Percentiles rank a stretch among this genome's conserved stretches.
phyloP scores from a whole-genome alignment of 805 yeast genomes.

The Lipomyces kockii region DNA sequence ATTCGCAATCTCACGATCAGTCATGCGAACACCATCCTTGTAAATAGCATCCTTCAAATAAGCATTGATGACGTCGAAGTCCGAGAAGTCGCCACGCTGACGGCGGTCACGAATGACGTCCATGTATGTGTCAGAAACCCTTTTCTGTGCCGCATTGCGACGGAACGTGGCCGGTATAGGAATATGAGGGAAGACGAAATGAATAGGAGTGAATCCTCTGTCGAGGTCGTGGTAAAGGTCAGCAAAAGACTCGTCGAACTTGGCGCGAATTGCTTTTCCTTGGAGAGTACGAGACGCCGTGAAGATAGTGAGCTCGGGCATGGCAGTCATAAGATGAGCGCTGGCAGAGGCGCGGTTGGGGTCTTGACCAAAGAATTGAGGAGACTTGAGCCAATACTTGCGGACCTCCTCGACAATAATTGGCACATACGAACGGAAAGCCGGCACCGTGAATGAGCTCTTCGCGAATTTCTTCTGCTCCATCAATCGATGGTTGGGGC shows the following conservation, averaged over 20 bases:
- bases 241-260: conserved; percentile 83
- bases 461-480: conserved; percentile 98
- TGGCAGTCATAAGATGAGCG: conserved; percentile 68
- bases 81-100: conserved; percentile 66
- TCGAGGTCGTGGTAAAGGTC: conserved; percentile 86
- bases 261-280: conserved; percentile 88
- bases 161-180: conserved; percentile 84
- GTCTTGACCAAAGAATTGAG: conserved; percentile 51
- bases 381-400: conserved; percentile 62
- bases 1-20: conserved; percentile 93
- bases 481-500: conserved; percentile 92
- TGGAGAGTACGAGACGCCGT: conserved; percentile 91
- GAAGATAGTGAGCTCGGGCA: conserved; percentile 94
- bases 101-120: conserved; percentile 77
- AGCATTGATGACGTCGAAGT: conserved; percentile 87
- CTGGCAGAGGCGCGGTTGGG: conserved; percentile 43
- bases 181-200: conserved; percentile 92
- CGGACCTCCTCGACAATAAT: conserved; percentile 77
- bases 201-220: conserved; percentile 94
- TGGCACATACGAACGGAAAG: conserved; percentile 87
- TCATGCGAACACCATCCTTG: conserved; percentile 92
- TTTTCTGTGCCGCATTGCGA: conserved; percentile 87
- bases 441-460: conserved; percentile 80
- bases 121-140: conserved; percentile 80
- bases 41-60: conserved; percentile 81